Evolutionary conservation across 2,329 filamentous ascomycete species (phyloP), one percentile per base, ranked within the genome.

Genomic region (Colletotrichum ledebouriae): DNA sequence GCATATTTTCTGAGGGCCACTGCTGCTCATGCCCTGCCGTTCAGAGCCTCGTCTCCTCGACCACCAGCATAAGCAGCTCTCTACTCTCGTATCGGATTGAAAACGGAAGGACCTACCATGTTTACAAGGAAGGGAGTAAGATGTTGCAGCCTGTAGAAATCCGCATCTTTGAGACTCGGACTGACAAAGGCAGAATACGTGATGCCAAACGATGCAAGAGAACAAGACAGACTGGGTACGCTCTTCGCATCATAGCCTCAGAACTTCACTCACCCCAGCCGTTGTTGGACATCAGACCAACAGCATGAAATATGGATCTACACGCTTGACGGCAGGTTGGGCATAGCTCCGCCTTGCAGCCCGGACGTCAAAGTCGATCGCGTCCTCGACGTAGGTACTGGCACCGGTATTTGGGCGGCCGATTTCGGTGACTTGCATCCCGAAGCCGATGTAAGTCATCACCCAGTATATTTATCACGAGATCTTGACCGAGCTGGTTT

Each of bases 181-280:
- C 25, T 25, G 5, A 25, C 25, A 4, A 25, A 25, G 25, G 25
- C 25, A 53, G 50, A 53, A 11, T 53, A 53, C 34, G 10, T 34
- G 7, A 10, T 17, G 50, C 50, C 50, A 22, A 53, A 53, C 29
- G 50, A 53, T 33, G 50, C 3, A 0, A 53, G 29, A 53, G 50
- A 53, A 2, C n/a, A 13, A 22, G 50, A 53, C 29, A 53, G 50
- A 37, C n/a, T 53, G 13, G 29, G 50, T 52, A 33, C n/a, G 29
- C 12, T 33, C 29, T 29, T 9, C 29, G 29, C 25, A 25, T 25
- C 25, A 25, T 5, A 25, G 25, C 25, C 25, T 5, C 4, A 25
- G 25, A 25, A 25, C 25, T 25, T 25, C 25, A 25, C 25, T 25
- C 25, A 25, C 25, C 4, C 5, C 4, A 25, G 4, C 25, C 25